A percentile compares a stretch with the other conserved stretches of the same genome.
Conservation (phyloP, 2,329 filamentous ascomycete species). For the Sporothrix brunneoviolacea region DNA sequence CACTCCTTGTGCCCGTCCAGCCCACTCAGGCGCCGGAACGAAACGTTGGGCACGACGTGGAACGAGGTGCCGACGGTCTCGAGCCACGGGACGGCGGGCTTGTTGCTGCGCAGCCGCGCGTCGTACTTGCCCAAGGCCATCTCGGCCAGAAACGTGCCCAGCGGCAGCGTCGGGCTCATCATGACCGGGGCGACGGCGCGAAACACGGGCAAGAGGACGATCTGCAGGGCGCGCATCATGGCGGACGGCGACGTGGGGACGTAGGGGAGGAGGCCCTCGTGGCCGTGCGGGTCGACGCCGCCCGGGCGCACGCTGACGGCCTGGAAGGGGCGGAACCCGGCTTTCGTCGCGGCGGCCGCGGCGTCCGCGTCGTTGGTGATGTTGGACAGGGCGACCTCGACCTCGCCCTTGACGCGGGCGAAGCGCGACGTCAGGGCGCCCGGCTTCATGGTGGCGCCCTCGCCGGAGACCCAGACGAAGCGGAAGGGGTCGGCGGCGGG, state of each 20-base stretch:
- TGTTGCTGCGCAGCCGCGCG: constrained; percentile 9
- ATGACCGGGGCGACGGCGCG: constrained; percentile 18
- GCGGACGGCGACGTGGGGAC: constrained; percentile 26
- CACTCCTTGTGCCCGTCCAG: not conserved
- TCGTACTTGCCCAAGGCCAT: constrained; percentile 38
- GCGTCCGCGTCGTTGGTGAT: constrained; percentile 34
- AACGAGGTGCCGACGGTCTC: constrained; percentile 16
- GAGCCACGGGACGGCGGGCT: constrained; percentile 23
- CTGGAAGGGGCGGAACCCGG: constrained; percentile 31
- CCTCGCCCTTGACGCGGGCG: constrained; percentile 59
- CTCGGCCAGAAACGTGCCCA: constrained; percentile 39
- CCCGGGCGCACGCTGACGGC: constrained; percentile 53
- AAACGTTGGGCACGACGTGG: constrained; percentile 13
- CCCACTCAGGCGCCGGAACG: constrained; percentile 12
- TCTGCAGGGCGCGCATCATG: constrained; percentile 19
- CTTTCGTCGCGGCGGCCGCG: constrained; percentile 17
- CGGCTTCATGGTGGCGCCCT: constrained; percentile 52
- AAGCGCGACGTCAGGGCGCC: constrained; percentile 51
- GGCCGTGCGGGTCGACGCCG: constrained; percentile 45
- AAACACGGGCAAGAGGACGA: constrained; percentile 23
- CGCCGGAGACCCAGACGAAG: constrained; percentile 65
- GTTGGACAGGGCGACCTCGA: constrained; percentile 52
- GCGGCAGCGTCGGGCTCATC: constrained; percentile 36
- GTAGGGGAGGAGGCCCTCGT: constrained; percentile 37
- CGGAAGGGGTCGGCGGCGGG: constrained; percentile 40